phyloP scores from a whole-genome alignment of 352 stramenopile species.

The Phytophthora capsici region DNA sequence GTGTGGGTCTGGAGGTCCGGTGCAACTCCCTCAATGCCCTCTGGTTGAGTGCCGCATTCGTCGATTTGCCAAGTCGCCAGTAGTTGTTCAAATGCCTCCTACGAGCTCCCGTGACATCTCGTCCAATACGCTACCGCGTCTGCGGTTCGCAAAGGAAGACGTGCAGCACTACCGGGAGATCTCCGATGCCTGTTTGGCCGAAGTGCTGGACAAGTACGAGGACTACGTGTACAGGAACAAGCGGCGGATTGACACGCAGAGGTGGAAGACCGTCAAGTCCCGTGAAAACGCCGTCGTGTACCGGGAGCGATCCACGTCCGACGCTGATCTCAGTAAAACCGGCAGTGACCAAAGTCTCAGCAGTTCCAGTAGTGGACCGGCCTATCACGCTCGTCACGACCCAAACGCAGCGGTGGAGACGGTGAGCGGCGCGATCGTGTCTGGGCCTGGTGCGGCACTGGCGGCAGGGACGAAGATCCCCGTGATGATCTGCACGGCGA shows the following conservation, averaged over 20 bases:
- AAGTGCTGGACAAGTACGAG: conserved; percentile 50
- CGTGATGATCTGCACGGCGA: conserved; percentile 44
- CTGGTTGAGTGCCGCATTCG: conserved; percentile 14
- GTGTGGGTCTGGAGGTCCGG: not conserved
- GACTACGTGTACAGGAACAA: conserved; percentile 33
- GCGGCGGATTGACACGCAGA: conserved; percentile 37
- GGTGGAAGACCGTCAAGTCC: conserved; percentile 50
- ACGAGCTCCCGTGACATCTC: conserved; percentile 35
- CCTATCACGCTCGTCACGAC: conserved; percentile 14
- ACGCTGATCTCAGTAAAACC: conserved; percentile 9
- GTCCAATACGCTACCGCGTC: conserved; percentile 35
- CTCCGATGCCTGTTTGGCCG: conserved; percentile 27
- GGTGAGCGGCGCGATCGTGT: conserved; percentile 25
- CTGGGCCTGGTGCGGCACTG: conserved; percentile 49
- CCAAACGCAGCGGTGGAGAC: conserved; percentile 10
- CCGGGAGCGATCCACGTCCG: conserved; percentile 32
- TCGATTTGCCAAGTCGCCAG: conserved; percentile 13
- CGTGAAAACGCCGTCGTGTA: conserved; percentile 45
- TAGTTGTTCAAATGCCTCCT: not conserved
- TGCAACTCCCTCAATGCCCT: conserved; percentile 1
- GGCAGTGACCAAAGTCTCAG: conserved; percentile 1
- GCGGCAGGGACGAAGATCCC: conserved; percentile 49
- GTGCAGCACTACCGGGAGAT: conserved; percentile 36
- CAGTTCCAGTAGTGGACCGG: conserved; percentile 13
- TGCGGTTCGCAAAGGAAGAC: conserved; percentile 42